phyloP scores from a whole-genome alignment of 257 asterid genomes.

The Ophiorrhiza pumila region DNA sequence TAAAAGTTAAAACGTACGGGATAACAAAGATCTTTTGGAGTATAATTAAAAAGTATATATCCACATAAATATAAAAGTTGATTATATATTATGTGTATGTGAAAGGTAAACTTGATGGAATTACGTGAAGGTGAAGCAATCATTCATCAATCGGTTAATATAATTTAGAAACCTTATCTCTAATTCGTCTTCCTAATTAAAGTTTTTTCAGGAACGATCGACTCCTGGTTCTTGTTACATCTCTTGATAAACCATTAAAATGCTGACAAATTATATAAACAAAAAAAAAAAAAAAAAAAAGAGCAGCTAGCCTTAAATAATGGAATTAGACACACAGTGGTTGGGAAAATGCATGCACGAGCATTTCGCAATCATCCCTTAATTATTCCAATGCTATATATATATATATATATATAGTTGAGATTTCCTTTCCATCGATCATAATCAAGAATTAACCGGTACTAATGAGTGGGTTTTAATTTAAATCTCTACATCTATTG shows the following conservation, averaged over 20 bases:
- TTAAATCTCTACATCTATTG: neutral
- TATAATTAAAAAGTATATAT: neutral
- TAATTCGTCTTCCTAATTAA: neutral
- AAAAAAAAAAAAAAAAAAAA: neutral
- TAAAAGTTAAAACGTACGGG: too few species aligned
- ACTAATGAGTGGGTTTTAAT: too few species aligned
- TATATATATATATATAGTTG: too few species aligned
- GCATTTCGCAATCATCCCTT: neutral
- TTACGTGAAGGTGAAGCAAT: neutral
- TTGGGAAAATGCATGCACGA: slow-evolving; percentile 1
- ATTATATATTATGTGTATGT: too few species aligned
- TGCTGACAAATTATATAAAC: neutral
- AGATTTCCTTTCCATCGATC: slow-evolving; percentile 14
- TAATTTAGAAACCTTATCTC: neutral
- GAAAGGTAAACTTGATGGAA: neutral
- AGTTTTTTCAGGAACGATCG: neutral
- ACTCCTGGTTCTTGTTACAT: neutral
- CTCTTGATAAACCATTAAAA: neutral
- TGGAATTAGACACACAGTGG: neutral
- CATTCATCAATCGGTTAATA: neutral
- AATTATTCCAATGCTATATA: slow-evolving; percentile 1
- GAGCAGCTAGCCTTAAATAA: neutral
- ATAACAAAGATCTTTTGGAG: neutral
- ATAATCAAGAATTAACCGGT: too few species aligned
- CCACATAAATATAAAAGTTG: neutral